Conservation (phyloP, 306 rosid species). For the Urtica urens region DNA sequence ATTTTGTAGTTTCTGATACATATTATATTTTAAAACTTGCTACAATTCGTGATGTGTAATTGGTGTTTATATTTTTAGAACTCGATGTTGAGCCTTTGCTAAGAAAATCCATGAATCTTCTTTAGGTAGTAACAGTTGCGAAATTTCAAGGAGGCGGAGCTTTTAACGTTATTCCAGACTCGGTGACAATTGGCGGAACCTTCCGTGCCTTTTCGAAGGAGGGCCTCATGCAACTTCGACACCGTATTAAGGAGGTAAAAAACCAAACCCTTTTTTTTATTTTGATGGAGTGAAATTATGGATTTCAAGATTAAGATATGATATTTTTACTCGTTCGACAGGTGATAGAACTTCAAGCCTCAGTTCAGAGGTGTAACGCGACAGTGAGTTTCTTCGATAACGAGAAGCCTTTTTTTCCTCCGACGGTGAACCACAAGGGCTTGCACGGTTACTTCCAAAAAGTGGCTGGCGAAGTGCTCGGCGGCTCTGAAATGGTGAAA, state of each 20-base stretch:
- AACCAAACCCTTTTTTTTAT: no score
- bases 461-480: slow-evolving; percentile 52
- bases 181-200: slow-evolving; percentile 79
- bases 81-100: slow-evolving; percentile 12
- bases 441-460: slow-evolving; percentile 45
- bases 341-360: slow-evolving; percentile 75
- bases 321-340: slow-evolving; percentile 15
- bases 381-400: slow-evolving; percentile 40
- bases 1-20: no score
- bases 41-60: no score
- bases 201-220: slow-evolving; percentile 56
- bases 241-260: slow-evolving; percentile 56
- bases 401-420: slow-evolving; percentile 29
- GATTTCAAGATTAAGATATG: neutral
- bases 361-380: slow-evolving; percentile 83
- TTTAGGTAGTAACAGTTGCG: slow-evolving; percentile 70
- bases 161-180: slow-evolving; percentile 85
- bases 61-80: neutral
- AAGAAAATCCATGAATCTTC: neutral
- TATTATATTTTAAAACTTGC: no score
- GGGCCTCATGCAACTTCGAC: slow-evolving; percentile 37
- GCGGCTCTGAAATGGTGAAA: slow-evolving; percentile 37
- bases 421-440: slow-evolving; percentile 40
- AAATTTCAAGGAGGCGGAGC: slow-evolving; percentile 80
- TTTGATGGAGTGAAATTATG: no score